Conservation (phyloP, 202 grass and related monocot species). For the Zoysia matrella region DNA sequence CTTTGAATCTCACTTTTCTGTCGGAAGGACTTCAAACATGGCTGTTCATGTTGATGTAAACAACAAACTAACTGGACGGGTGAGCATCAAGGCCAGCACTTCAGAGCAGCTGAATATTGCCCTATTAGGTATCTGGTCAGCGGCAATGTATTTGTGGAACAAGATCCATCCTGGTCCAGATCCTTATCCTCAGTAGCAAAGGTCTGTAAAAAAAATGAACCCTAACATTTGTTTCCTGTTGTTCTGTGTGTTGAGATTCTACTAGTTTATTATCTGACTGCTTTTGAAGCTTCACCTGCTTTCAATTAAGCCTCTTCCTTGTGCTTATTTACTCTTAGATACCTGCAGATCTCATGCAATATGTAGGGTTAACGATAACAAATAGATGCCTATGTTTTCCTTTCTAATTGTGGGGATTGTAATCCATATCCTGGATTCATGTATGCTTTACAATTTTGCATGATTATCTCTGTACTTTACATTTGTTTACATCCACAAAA, state of each 20-base stretch:
- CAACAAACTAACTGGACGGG: constrained; percentile 64
- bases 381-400: constrained; percentile 29
- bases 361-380: not conserved
- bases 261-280: constrained; percentile 22
- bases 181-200: constrained; percentile 41
- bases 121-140: constrained; percentile 68
- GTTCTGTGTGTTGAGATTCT: not conserved
- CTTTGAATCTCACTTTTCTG: constrained; percentile 63
- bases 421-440: not conserved
- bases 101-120: constrained; percentile 72
- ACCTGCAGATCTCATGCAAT: constrained; percentile 33
- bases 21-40: constrained; percentile 65
- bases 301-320: not conserved
- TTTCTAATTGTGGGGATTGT: not conserved
- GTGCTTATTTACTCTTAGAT: constrained; percentile 24
- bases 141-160: constrained; percentile 59
- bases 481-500: constrained; percentile 13
- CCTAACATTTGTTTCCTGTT: constrained; percentile 20
- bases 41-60: constrained; percentile 67
- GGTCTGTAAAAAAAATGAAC: constrained; percentile 45
- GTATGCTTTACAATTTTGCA: too few species aligned
- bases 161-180: constrained; percentile 45
- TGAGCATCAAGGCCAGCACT: constrained; percentile 69
- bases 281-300: constrained; percentile 14
- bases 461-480: not conserved